Base-by-base conservation (phyloP, 768 basidiomycete genomes). In the Mycena metata region DNA sequence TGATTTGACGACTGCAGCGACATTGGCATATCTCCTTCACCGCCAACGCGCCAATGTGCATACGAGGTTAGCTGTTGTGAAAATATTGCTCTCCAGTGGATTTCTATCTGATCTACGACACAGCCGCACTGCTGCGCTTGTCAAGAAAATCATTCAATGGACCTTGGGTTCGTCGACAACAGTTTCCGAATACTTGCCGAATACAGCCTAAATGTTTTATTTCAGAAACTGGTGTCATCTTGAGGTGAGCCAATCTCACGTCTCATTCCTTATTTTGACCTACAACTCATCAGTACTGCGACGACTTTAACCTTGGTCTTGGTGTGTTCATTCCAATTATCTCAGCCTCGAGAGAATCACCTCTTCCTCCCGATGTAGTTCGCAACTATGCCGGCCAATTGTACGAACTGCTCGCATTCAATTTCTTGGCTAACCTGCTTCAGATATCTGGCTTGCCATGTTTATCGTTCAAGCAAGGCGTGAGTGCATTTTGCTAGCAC, bases 171-270 rank as follows among this genome's bases (percentile, higher is more conserved):
- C 17, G 64, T 58, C 12, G 30, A 55, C 41, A 24, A 2, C 33
- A 7, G 26, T n/a, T 1, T 26, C 7, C 33, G 5, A 6, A 30
- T n/a, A n/a, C n/a, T n/a, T 3, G 6, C 3, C 30, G 3, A 30
- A 30, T 3, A 30, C 30, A 30, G 6, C 6, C 30, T 30, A 30
- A 30, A 30, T 30, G 21, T 15, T 17, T 56, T 7, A n/a, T 0
- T 5, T 35, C n/a, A 64, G 62, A 64, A 56, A 64, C 62, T 6
- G 62, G 62, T 11, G 62, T 64, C 13, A 30, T 64, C 21, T n/a
- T n/a, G n/a, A n/a, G n/a, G n/a, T n/a, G n/a, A n/a, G n/a, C n/a
- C n/a, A n/a, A n/a, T n/a, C n/a, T n/a, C n/a, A n/a, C n/a, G n/a
- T n/a, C n/a, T n/a, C n/a, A n/a, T n/a, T n/a, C n/a, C 55, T 52